phyloP scores from a whole-genome alignment of 352 stramenopile species.

The Phytophthora aleatoria region DNA sequence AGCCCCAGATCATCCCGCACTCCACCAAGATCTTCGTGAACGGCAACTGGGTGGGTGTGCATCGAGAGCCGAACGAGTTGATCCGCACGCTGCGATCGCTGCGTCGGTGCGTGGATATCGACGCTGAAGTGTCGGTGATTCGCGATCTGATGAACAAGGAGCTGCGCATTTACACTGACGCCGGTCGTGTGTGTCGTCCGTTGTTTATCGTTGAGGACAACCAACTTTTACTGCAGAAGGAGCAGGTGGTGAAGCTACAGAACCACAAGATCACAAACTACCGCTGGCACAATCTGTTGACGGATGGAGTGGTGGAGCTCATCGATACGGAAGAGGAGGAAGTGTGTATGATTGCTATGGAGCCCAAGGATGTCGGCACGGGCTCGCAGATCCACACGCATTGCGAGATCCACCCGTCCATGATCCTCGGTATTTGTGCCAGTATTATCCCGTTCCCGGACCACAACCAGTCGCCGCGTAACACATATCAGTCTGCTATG shows the following conservation, averaged over 20 bases:
- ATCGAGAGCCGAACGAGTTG: constrained; percentile 96
- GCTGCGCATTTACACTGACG: constrained; percentile 99
- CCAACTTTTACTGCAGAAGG: constrained; percentile 95
- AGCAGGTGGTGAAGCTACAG: constrained; percentile 96
- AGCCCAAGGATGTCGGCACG: constrained; percentile 92
- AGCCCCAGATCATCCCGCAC: constrained; percentile 96
- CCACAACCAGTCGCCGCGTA: constrained; percentile 99
- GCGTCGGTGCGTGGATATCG: constrained; percentile 97
- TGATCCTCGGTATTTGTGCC: constrained; percentile 99
- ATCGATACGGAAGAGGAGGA: constrained; percentile 99
- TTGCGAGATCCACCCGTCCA: constrained; percentile 99
- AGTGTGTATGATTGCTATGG: constrained; percentile 99
- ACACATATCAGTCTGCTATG: constrained; percentile 99
- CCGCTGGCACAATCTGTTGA: constrained; percentile 87
- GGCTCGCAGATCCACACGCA: constrained; percentile 98
- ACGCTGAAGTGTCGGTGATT: constrained; percentile 98
- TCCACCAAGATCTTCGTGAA: constrained; percentile 99
- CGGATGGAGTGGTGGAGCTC: constrained; percentile 97
- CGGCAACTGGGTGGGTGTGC: constrained; percentile 99
- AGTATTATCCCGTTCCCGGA: constrained; percentile 99
- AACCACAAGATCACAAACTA: constrained; percentile 92
- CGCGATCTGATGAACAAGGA: constrained; percentile 98
- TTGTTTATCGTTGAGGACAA: constrained; percentile 99
- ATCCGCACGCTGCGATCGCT: constrained; percentile 95
- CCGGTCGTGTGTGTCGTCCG: constrained; percentile 97